These are phyloP conservation scores for Pyrus betulifolia DNA, from an alignment of 306 rosid species.

Conservation along the genomic window DNA sequence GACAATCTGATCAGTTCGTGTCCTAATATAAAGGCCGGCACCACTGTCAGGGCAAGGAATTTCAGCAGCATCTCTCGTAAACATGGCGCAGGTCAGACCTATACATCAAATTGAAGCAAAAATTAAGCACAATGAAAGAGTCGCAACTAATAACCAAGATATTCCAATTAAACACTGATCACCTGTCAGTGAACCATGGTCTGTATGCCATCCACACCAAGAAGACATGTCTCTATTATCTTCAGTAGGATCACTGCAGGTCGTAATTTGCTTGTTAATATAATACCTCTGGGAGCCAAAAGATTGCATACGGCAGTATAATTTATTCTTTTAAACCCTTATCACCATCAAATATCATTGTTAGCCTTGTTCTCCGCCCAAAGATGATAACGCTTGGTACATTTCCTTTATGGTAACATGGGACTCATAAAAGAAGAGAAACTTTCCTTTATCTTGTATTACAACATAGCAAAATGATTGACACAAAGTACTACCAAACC, in stretches of 20 bases:
- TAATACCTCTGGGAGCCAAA: neutral
- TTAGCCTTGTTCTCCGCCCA: neutral
- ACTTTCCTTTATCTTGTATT: neutral
- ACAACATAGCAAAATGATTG: neutral
- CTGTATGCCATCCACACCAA: slow-evolving; percentile 99
- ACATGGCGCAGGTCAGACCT: slow-evolving; percentile 81
- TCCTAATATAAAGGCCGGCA: slow-evolving; percentile 81
- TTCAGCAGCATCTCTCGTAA: slow-evolving; percentile 63
- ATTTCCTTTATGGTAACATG: neutral
- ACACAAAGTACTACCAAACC: neutral
- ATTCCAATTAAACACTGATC: neutral
- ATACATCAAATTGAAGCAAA: slow-evolving; percentile 34
- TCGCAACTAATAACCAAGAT: neutral
- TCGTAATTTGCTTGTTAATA: slow-evolving; percentile 18
- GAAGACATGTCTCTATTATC: slow-evolving; percentile 56
- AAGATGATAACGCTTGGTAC: neutral
- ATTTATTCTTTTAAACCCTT: neutral
- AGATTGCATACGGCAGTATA: neutral
- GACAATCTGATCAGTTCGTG: slow-evolving; percentile 75
- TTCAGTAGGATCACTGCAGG: slow-evolving; percentile 39
- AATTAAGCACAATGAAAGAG: slow-evolving; percentile 12
- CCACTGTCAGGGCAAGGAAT: slow-evolving; percentile 72
- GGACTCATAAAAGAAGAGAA: neutral
- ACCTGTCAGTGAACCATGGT: slow-evolving; percentile 98
- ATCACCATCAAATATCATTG: neutral